A percentile compares a stretch with the other conserved stretches of the same genome.
Conservation (phyloP, 805 yeast genomes). For the Starmera dryadoides region DNA sequence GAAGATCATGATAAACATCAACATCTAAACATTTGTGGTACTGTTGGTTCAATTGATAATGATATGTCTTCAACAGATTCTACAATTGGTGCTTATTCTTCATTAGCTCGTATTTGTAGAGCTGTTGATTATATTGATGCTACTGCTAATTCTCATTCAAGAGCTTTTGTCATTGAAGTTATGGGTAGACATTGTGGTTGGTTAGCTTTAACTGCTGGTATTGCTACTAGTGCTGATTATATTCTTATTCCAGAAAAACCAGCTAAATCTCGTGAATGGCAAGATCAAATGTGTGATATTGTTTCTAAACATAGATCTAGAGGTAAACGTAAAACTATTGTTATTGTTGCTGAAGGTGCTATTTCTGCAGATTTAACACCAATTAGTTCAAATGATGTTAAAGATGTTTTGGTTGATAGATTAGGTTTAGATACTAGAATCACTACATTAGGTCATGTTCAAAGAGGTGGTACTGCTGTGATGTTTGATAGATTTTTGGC, state of each 20-base stretch:
- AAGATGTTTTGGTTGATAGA: conserved; percentile 53
- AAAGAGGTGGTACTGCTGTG: conserved; percentile 78
- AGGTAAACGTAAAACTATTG: conserved; percentile 75
- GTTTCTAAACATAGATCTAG: conserved; percentile 56
- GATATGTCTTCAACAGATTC: conserved; percentile 84
- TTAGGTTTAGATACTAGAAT: conserved; percentile 72
- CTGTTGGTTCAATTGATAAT: conserved; percentile 79
- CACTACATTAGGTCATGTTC: conserved; percentile 75
- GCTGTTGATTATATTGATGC: conserved; percentile 79
- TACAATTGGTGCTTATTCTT: conserved; percentile 77
- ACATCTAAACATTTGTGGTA: conserved; percentile 63
- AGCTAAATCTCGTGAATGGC: conserved; percentile 56
- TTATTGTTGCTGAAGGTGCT: conserved; percentile 83
- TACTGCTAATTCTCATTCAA: conserved; percentile 74
- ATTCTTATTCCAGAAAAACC: conserved; percentile 79
- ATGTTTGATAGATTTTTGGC: conserved; percentile 68
- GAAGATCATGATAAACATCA: conserved; percentile 40
- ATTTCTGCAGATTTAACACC: conserved; percentile 62
- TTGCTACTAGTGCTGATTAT: conserved; percentile 74
- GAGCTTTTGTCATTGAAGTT: conserved; percentile 81
- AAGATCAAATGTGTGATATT: conserved; percentile 56
- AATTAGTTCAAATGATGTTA: conserved; percentile 58
- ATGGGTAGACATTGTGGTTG: conserved; percentile 92
- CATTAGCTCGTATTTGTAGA: conserved; percentile 66
- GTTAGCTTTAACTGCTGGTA: conserved; percentile 77